A percentile compares a stretch with the other conserved stretches of the same genome.
phyloP scores from a whole-genome alignment of 2,329 filamentous ascomycete species.

The Fusarium tupiense region DNA sequence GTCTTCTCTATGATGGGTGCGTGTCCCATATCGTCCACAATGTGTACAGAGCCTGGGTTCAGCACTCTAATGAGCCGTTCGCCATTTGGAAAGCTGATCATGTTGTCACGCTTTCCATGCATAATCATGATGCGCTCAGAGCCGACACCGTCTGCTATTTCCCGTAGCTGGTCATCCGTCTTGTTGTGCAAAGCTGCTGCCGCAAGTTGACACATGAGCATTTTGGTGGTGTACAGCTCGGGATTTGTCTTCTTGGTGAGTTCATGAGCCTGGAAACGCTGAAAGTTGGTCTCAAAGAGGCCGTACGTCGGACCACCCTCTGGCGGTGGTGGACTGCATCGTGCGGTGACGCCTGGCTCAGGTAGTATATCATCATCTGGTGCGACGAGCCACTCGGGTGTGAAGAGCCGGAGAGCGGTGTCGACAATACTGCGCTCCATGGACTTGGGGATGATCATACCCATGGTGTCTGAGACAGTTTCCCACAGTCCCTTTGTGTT shows the following conservation, averaged over 20 bases:
- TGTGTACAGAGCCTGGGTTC: constrained; percentile 66
- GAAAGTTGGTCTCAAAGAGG: constrained; percentile 78
- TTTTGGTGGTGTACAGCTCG: constrained; percentile 68
- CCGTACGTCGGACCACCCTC: constrained; percentile 53
- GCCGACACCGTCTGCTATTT: constrained; percentile 74
- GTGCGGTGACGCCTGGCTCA: constrained; percentile 52
- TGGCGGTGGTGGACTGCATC: constrained; percentile 47
- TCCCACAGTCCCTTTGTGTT: constrained; percentile 71
- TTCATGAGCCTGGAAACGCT: constrained; percentile 85
- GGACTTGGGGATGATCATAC: constrained; percentile 74
- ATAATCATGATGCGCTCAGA: constrained; percentile 79
- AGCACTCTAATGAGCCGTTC: constrained; percentile 73
- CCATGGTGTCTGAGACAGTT: constrained; percentile 67
- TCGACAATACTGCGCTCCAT: constrained; percentile 73
- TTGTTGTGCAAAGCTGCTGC: constrained; percentile 86
- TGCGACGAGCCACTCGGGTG: constrained; percentile 66
- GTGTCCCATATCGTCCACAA: constrained; percentile 80
- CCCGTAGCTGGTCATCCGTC: constrained; percentile 59
- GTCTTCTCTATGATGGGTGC: constrained; percentile 77
- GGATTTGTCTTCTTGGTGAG: constrained; percentile 74
- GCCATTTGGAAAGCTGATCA: constrained; percentile 79
- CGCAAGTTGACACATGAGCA: constrained; percentile 80
- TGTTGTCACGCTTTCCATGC: constrained; percentile 79
- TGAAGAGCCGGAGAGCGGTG: constrained; percentile 74
- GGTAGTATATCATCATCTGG: constrained; percentile 69